A percentile compares a stretch with the other conserved stretches of the same genome.
phyloP scores from a whole-genome alignment of 177 flowering plant species.

The Vitis hybrid region DNA sequence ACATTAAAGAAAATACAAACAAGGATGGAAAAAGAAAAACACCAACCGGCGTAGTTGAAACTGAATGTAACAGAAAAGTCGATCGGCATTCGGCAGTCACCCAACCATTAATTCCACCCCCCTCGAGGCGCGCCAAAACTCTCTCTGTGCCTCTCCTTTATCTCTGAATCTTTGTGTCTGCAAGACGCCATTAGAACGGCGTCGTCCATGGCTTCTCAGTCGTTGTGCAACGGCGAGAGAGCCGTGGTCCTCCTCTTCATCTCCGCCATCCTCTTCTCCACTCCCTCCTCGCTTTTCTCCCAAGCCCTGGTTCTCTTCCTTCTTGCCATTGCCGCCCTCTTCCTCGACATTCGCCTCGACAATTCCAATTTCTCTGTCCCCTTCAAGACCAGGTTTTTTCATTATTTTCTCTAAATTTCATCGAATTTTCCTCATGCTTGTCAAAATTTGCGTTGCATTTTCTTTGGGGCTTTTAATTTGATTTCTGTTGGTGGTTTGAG shows the following conservation, averaged over 20 bases:
- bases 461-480: neutral
- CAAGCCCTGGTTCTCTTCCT: conserved; percentile 55
- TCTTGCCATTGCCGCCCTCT: conserved; percentile 56
- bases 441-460: neutral
- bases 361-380: conserved; percentile 22
- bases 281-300: conserved; percentile 48
- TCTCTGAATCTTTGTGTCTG: too few relatives aligned
- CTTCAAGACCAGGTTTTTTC: conserved; percentile 58
- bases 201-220: conserved; percentile 10
- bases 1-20: too few relatives aligned
- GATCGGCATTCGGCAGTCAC: too few relatives aligned
- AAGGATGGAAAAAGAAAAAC: too few relatives aligned
- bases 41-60: too few relatives aligned
- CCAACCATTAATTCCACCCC: too few relatives aligned
- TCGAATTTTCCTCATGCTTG: neutral
- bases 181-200: neutral
- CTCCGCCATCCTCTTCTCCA: conserved; percentile 39
- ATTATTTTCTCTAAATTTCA: neutral
- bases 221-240: conserved; percentile 71
- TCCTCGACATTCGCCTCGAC: conserved; percentile 63
- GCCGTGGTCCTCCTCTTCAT: conserved; percentile 66
- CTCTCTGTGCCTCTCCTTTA: too few relatives aligned
- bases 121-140: too few relatives aligned
- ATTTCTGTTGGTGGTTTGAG: neutral
- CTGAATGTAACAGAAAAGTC: too few relatives aligned